These are phyloP conservation scores for Russula sp. DNA, from an alignment of 768 basidiomycete genomes.

Conservation along the genomic window DNA sequence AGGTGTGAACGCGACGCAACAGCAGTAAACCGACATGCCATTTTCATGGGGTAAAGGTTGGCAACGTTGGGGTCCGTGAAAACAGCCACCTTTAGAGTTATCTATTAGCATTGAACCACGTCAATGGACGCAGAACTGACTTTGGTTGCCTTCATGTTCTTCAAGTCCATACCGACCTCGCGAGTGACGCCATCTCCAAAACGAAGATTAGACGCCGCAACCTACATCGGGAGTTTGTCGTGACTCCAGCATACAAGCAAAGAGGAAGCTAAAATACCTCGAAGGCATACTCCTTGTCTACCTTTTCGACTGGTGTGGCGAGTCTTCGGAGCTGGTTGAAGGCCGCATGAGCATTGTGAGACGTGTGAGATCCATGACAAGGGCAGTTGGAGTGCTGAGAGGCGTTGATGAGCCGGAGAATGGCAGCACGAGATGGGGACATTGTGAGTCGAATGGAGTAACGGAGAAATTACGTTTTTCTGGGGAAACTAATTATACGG, in stretches of 20 bases:
- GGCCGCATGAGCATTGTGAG: constrained; percentile 44
- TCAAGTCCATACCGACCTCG: constrained; percentile 91
- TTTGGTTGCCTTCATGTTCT: constrained; percentile 89
- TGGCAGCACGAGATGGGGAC: constrained; percentile 54
- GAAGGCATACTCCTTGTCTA: constrained; percentile 89
- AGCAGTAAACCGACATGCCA: constrained; percentile 46
- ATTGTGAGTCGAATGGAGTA: constrained; percentile 22
- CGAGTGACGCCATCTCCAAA: constrained; percentile 89
- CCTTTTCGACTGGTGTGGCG: constrained; percentile 69
- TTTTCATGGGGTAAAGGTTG: constrained; percentile 77
- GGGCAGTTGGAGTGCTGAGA: constrained; percentile 74
- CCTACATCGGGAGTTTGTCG: constrained; percentile 40
- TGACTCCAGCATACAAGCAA: neutral
- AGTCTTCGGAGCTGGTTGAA: constrained; percentile 65
- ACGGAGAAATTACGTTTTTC: neutral
- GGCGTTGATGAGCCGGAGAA: constrained; percentile 71
- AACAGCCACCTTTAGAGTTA: constrained; percentile 71
- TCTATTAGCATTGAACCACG: neutral
- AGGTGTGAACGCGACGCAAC: constrained; percentile 1
- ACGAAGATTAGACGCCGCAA: constrained; percentile 82
- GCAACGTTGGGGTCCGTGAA: constrained; percentile 89
- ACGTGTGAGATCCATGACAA: constrained; percentile 64
- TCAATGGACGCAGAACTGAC: constrained; percentile 40
- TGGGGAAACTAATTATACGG: neutral
- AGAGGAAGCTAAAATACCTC: constrained; percentile 49